Percentiles rank a stretch among this genome's conserved stretches.
phyloP scores from a whole-genome alignment of 108 stramenopile species.

The Stephanodiscus minutulus region DNA sequence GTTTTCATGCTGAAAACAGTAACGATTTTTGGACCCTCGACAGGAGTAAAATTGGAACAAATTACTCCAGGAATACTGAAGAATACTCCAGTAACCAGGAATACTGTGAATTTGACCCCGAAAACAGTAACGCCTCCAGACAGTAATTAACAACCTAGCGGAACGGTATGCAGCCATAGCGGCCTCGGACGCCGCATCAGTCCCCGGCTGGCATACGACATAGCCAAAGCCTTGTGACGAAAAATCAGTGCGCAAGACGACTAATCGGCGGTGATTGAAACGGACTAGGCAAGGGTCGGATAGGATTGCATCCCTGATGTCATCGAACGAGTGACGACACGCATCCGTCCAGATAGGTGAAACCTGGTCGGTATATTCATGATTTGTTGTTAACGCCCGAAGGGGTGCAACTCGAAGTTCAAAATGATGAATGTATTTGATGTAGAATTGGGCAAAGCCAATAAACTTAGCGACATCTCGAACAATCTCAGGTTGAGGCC shows the following conservation, averaged over 20 bases:
- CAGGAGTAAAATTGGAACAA: too few relatives aligned
- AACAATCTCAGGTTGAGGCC: slow-evolving; percentile 14
- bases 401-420: neutral
- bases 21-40: too few relatives aligned
- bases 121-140: too few relatives aligned
- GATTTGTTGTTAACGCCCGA: neutral
- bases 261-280: neutral
- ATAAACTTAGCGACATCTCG: slow-evolving; percentile 21
- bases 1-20: too few relatives aligned
- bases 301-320: neutral
- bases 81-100: too few relatives aligned
- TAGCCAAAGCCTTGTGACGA: neutral
- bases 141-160: too few relatives aligned
- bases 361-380: neutral
- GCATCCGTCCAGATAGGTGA: neutral
- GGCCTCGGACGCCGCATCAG: neutral
- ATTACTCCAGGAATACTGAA: too few relatives aligned
- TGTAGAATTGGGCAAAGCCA: slow-evolving; percentile 6
- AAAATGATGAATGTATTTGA: neutral
- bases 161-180: too few relatives aligned
- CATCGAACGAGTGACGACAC: neutral
- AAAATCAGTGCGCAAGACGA: neutral
- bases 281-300: neutral
- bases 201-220: neutral
- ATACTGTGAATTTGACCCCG: too few relatives aligned